These are phyloP conservation scores for Parmales sp. DNA, from an alignment of 108 stramenopile genomes.

Conservation along the genomic window DNA sequence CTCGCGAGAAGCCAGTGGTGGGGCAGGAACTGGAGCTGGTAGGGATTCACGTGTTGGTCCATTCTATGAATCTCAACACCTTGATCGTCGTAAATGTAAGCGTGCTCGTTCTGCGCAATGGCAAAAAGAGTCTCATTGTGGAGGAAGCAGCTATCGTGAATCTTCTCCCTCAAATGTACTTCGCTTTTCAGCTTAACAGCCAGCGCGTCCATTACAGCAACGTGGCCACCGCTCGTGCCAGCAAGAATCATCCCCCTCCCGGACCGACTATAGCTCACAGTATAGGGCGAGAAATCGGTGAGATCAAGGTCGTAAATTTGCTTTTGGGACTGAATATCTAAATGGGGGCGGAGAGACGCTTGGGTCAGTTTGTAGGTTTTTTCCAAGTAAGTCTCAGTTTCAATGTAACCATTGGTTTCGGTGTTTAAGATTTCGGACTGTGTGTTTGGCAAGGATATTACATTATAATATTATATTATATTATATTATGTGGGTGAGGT, in stretches of 20 bases:
- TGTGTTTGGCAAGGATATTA: too few species aligned
- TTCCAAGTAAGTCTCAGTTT: conserved; percentile 69
- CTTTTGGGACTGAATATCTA: conserved; percentile 47
- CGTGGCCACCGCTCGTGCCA: conserved; percentile 48
- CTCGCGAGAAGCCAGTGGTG: conserved; percentile 91
- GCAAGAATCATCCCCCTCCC: conserved; percentile 52
- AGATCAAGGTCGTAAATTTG: conserved; percentile 68
- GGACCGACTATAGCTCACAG: conserved; percentile 62
- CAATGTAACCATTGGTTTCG: conserved; percentile 48
- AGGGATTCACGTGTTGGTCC: conserved; percentile 63
- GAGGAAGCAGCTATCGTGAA: conserved; percentile 56
- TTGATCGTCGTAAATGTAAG: conserved; percentile 82
- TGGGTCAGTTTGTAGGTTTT: conserved; percentile 52
- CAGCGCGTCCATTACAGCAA: conserved; percentile 75
- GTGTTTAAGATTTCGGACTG: conserved; percentile 51
- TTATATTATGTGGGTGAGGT: too few species aligned
- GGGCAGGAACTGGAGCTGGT: conserved; percentile 81
- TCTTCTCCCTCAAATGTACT: conserved; percentile 40
- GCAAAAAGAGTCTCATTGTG: conserved; percentile 88
- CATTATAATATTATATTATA: too few species aligned
- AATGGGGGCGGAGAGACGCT: conserved; percentile 38
- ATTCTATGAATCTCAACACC: conserved; percentile 91
- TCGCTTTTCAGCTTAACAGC: conserved; percentile 43
- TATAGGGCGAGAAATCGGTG: conserved; percentile 46
- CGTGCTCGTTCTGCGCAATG: conserved; percentile 86